Conservation (phyloP, 1,284 basidiomycete species). For the Cutaneotrichosporon cavernicola region DNA sequence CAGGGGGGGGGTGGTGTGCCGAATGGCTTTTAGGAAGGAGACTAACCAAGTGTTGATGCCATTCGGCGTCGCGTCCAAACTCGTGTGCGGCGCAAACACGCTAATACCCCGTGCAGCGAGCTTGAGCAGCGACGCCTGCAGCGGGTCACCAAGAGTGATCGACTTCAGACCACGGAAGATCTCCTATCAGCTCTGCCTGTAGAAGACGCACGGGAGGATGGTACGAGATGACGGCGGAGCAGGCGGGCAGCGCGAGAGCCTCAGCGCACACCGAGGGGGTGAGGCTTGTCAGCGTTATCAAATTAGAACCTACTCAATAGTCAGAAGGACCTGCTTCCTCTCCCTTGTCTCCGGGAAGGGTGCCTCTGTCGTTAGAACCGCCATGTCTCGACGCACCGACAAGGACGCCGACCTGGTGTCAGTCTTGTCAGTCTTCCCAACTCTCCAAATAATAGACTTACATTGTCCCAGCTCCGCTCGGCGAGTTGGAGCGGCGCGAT, state of each 20-base stretch:
- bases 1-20: too few species aligned
- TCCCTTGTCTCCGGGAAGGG: conserved; percentile 60
- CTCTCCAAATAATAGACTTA: conserved; percentile 52
- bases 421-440: conserved; percentile 3
- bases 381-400: conserved; percentile 59
- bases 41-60: conserved; percentile 78
- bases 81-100: conserved; percentile 83
- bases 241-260: conserved; percentile 62
- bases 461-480: conserved; percentile 82
- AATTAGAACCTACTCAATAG: conserved; percentile 68
- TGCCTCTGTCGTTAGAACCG: conserved; percentile 60
- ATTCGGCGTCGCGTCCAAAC: conserved; percentile 73
- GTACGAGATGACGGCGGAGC: conserved; percentile 74
- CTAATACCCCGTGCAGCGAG: conserved; percentile 79
- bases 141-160: conserved; percentile 71
- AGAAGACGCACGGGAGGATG: conserved; percentile 64
- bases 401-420: conserved; percentile 70
- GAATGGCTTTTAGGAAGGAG: too few species aligned
- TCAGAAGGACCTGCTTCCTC: conserved; percentile 69
- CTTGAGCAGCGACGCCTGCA: conserved; percentile 75
- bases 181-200: conserved; percentile 18
- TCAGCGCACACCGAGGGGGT: conserved; percentile 75
- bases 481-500: conserved; percentile 82
- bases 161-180: conserved; percentile 80
- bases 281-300: conserved; percentile 57